A percentile compares a stretch with the other conserved stretches of the same genome.
Evolutionary conservation across 352 stramenopile species (phyloP).

Genomic region (Phytophthora quininea): DNA sequence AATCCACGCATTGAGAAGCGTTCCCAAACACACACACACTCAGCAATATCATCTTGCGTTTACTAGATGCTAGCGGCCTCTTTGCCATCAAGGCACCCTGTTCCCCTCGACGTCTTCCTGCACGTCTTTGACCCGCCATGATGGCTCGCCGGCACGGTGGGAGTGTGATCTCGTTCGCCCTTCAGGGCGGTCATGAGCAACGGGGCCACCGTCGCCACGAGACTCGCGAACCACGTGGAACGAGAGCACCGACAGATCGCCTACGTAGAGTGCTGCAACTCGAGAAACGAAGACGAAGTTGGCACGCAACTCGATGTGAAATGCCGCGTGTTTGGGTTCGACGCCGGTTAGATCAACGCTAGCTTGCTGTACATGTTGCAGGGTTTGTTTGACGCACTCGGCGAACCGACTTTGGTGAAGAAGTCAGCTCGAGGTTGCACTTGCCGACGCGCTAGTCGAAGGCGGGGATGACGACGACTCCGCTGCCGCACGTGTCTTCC

Average conservation of each 20-base stretch:
- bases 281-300: conserved; percentile 5
- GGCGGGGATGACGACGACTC: conserved; percentile 56
- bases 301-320: conserved; percentile 23
- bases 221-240: too few species aligned
- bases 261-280: conserved; percentile 22
- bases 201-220: background rate
- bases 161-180: background rate
- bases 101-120: background rate
- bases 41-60: background rate
- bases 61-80: conserved; percentile 3
- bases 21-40: background rate
- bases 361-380: conserved; percentile 2
- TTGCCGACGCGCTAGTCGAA: conserved; percentile 43
- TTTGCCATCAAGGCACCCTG: too few species aligned
- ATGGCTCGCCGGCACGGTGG: background rate
- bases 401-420: conserved; percentile 29
- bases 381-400: conserved; percentile 8
- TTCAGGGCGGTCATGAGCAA: background rate
- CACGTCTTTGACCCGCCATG: background rate
- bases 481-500: conserved; percentile 72
- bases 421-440: conserved; percentile 23
- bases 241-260: background rate
- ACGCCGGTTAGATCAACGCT: conserved; percentile 26
- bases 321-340: conserved; percentile 8
- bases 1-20: conserved; percentile 1